Evolutionary conservation across 352 stramenopile genomes (phyloP).

Genomic region (Pythium oligandrum): DNA sequence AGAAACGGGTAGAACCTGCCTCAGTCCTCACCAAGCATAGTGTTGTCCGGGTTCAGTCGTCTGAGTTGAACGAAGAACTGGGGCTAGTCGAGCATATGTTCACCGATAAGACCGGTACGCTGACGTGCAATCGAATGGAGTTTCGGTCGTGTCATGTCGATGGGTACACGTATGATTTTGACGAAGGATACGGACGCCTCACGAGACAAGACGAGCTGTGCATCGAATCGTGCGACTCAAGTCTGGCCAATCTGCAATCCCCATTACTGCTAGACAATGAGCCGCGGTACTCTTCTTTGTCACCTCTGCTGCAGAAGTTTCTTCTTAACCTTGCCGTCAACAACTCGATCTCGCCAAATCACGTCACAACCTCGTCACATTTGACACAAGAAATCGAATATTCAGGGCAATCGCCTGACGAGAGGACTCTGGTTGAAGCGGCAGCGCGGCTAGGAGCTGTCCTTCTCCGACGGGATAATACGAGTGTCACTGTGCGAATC

Average conservation of each 20-base stretch:
- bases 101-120: conserved; percentile 98
- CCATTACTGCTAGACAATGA: no score
- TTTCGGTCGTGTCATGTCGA: conserved; percentile 92
- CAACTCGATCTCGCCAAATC: conserved; percentile 97
- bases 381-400: conserved; percentile 55
- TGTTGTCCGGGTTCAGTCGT: conserved; percentile 73
- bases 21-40: no score
- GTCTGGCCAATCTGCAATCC: no score
- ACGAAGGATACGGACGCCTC: conserved; percentile 33
- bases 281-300: no score
- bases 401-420: conserved; percentile 86
- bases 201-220: conserved; percentile 37
- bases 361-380: no score
- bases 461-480: conserved; percentile 17
- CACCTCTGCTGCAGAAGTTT: conserved; percentile 73
- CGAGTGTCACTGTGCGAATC: conserved; percentile 72
- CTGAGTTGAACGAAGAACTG: conserved; percentile 92
- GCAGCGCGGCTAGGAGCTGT: no score
- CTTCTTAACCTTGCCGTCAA: conserved; percentile 85
- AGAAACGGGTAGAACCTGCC: no score
- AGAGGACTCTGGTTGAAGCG: conserved; percentile 33
- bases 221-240: no score
- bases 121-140: conserved; percentile 99
- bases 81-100: conserved; percentile 99
- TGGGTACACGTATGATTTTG: conserved; percentile 83